Base-by-base conservation (phyloP, 2,329 filamentous ascomycete species). In the Setomelanomma holmii region DNA sequence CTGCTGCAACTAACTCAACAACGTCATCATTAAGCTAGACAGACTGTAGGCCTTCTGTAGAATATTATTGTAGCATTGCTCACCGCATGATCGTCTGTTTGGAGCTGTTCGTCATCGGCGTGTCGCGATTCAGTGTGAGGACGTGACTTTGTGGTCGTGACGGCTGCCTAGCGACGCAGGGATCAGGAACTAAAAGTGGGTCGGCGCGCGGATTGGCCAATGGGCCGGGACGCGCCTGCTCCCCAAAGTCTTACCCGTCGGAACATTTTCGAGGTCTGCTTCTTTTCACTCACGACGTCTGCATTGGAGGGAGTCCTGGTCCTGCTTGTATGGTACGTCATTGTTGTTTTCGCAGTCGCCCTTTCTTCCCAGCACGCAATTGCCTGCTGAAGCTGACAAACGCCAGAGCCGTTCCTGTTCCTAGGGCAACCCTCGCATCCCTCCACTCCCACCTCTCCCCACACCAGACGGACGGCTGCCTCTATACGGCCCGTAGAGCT, bases 361-460 rank as follows among this genome's bases (percentile, higher is more conserved):
- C 27, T 54, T 58, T 55, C 42, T 36, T 20, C 20, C 14, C 34
- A 40, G 10, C 12, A 20, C 14, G 27, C 34, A 10, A 34, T 21
- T 30, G 27, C 5, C 3, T 30, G 16, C 23, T 38, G 27, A 45
- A 14, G 58, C 59, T 61, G 51, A 60, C 59, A 49, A 60, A 57
- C 57, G 42, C 44, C 36, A 40, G 30, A 48, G 23, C 41, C 49
- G 52, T 55, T 45, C 43, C 53, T 54, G 64, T 66, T 61, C 53
- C 57, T 51, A 43, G 53, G 55, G 58, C 62, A 66, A 66, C 65
- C 57, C 61, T 65, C 56, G 52, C 49, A 36, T 56, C 56, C 35
- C 50, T 39, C 46, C 45, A 43, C 55, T 43, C 45, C 36, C 35
- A 47, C 41, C 20, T 42, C 54, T 50, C 38, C 39, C 30, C 35